These are phyloP conservation scores for Aspergillus biplanus DNA, from an alignment of 495 filamentous ascomycete species.

Conservation along the genomic window DNA sequence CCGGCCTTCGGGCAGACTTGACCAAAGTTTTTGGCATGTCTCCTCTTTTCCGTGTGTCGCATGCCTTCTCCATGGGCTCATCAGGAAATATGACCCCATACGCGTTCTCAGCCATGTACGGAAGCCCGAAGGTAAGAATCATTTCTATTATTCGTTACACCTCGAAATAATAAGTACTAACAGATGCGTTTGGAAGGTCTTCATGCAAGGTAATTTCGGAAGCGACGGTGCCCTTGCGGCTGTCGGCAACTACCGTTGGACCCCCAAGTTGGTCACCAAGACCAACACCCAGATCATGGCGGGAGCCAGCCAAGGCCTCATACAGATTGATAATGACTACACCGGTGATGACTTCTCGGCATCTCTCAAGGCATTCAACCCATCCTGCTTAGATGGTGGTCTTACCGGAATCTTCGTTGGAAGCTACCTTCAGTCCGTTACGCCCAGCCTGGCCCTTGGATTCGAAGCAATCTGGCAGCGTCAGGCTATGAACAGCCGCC, in stretches of 20 bases:
- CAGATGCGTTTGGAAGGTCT: constrained; percentile 61
- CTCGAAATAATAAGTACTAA: constrained; percentile 1
- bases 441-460: constrained; percentile 83
- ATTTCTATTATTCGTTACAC: constrained; percentile 1
- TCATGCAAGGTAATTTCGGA: constrained; percentile 93
- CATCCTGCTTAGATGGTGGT: constrained; percentile 87
- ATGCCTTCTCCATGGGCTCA: constrained; percentile 90
- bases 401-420: constrained; percentile 94
- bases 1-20: constrained; percentile 90
- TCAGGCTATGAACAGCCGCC: constrained; percentile 71
- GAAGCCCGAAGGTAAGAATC: constrained; percentile 79
- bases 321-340: constrained; percentile 93
- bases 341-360: constrained; percentile 89
- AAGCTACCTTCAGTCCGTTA: constrained; percentile 92
- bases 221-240: constrained; percentile 82
- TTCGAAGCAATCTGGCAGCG: constrained; percentile 95
- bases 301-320: constrained; percentile 67
- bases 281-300: constrained; percentile 78
- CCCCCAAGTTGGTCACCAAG: constrained; percentile 74
- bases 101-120: constrained; percentile 90
- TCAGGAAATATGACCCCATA: constrained; percentile 85
- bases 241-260: constrained; percentile 90
- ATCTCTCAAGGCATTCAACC: constrained; percentile 88
- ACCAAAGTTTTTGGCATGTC: constrained; percentile 92
- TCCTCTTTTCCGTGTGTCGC: constrained; percentile 95